Percentiles rank a stretch among this genome's conserved stretches.
These are phyloP conservation scores for Termitomyces sp. DNA, from an alignment of 768 basidiomycete genomes.

Conservation along the genomic window DNA sequence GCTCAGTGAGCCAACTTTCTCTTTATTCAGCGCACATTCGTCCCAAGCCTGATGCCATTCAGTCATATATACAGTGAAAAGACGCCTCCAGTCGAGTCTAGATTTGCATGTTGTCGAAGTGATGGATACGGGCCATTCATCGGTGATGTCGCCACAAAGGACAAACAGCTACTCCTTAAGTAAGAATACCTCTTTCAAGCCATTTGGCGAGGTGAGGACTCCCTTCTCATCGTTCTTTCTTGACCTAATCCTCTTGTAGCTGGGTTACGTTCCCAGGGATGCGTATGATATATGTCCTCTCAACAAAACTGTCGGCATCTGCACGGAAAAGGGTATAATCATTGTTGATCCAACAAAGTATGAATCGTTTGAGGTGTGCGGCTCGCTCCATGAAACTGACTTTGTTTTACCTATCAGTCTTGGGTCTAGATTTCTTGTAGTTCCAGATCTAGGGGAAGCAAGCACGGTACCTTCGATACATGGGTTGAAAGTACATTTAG, in stretches of 20 bases:
- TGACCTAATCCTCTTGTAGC: conserved; percentile 29
- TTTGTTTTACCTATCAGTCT: conserved; percentile 28
- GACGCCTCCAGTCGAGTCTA: conserved; percentile 47
- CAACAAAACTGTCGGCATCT: conserved; percentile 58
- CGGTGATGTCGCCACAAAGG: conserved; percentile 30
- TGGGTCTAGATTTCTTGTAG: conserved; percentile 33
- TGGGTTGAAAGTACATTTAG: conserved; percentile 53
- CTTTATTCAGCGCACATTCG: neutral
- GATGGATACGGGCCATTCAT: conserved; percentile 23
- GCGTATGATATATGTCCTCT: conserved; percentile 56
- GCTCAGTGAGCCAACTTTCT: conserved; percentile 39
- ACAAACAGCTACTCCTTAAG: conserved; percentile 12
- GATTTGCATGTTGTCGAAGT: conserved; percentile 58
- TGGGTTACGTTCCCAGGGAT: conserved; percentile 68
- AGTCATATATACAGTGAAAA: conserved; percentile 72
- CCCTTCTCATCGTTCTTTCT: neutral
- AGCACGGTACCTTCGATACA: conserved; percentile 33
- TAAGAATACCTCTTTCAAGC: conserved; percentile 43
- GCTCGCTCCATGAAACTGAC: neutral
- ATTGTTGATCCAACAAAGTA: conserved; percentile 68
- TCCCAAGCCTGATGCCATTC: neutral
- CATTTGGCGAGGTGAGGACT: conserved; percentile 58
- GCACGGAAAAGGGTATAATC: conserved; percentile 57
- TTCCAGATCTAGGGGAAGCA: conserved; percentile 54
- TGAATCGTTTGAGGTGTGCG: conserved; percentile 16